phyloP scores from a whole-genome alignment of 129 eudicot species.

The Cynara cardunculus region DNA sequence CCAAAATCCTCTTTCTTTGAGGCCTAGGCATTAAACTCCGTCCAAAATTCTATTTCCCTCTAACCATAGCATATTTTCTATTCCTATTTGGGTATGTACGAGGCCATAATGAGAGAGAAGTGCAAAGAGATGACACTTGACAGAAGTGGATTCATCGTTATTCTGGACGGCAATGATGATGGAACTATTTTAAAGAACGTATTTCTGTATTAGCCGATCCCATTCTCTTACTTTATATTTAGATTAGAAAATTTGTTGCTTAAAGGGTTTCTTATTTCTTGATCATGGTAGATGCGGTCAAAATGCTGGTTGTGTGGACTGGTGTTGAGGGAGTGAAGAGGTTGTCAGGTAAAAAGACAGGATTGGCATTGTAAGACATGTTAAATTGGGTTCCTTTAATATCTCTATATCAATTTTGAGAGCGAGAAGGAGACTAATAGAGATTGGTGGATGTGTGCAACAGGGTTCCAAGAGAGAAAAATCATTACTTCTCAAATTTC shows the following conservation, averaged over 20 bases:
- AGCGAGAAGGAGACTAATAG: not conserved
- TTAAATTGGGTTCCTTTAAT: not conserved
- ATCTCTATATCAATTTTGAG: not conserved
- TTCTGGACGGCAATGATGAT: not conserved
- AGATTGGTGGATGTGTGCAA: not conserved
- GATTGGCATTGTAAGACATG: not conserved
- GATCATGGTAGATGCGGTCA: not conserved
- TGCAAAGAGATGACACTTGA: not conserved
- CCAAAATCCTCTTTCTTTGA: too few relatives aligned
- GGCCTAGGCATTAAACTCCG: too few relatives aligned
- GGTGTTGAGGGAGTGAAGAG: not conserved
- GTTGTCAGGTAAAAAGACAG: not conserved
- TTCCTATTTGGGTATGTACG: not conserved
- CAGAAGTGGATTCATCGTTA: not conserved
- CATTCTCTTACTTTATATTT: not conserved
- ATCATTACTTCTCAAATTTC: not conserved
- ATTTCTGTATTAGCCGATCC: not conserved
- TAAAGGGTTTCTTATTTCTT: not conserved
- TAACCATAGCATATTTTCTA: not conserved
- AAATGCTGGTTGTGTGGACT: not conserved
- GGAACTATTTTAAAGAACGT: not conserved
- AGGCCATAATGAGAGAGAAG: not conserved
- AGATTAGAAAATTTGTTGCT: not conserved
- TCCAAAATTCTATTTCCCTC: too few relatives aligned
- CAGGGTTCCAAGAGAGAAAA: not conserved